A percentile compares a stretch with the other conserved stretches of the same genome.
These are phyloP conservation scores for Aureobasidium sp. DNA, from an alignment of 2,329 filamentous ascomycete genomes.

Conservation along the genomic window DNA sequence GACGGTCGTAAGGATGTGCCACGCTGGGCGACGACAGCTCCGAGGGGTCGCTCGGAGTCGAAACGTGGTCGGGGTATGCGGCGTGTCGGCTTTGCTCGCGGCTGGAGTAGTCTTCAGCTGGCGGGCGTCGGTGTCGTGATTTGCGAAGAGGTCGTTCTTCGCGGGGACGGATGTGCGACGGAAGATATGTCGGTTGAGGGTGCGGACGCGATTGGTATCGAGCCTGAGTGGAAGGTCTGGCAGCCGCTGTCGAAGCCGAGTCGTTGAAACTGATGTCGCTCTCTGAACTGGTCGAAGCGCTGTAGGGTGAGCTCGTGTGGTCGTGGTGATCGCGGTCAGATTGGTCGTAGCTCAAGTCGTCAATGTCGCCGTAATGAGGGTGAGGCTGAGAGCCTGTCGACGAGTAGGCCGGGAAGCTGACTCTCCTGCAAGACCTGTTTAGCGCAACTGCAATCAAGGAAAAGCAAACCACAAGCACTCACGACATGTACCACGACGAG, in stretches of 20 bases:
- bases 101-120: conserved; percentile 17
- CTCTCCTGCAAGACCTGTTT: conserved; percentile 1
- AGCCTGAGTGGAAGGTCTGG: conserved; percentile 20
- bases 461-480: neutral
- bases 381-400: conserved; percentile 14
- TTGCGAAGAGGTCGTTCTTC: conserved; percentile 16
- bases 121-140: conserved; percentile 18
- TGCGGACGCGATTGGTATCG: conserved; percentile 30
- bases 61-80: conserved; percentile 22
- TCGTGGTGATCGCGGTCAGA: neutral
- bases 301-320: neutral
- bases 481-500: conserved; percentile 15
- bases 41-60: conserved; percentile 24
- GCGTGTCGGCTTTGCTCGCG: conserved; percentile 21
- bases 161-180: neutral
- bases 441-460: neutral
- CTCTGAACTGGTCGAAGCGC: neutral
- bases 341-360: neutral
- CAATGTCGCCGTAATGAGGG: neutral
- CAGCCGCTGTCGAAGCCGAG: conserved; percentile 40
- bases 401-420: neutral
- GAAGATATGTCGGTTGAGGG: conserved; percentile 22
- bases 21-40: conserved; percentile 35
- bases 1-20: conserved; percentile 27
- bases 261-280: conserved; percentile 42